Evolutionary conservation across 208 protist species (phyloP), one percentile per base, ranked within the genome.

Genomic region (Wallacemonas collosoma): DNA sequence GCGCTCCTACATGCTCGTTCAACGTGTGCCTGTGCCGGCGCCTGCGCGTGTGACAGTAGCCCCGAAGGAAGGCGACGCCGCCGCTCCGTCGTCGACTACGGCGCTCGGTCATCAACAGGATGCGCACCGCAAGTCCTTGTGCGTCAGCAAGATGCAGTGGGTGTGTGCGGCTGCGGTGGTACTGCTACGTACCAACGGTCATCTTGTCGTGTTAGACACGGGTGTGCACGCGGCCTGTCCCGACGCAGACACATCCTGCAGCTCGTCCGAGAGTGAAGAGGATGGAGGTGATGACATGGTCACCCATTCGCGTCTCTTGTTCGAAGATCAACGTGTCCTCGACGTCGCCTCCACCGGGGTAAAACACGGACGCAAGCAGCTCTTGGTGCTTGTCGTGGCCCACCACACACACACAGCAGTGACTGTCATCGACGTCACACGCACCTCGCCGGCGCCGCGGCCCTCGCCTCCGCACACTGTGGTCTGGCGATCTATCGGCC

Each of bases 101-200:
- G 17, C 60, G 60, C 15, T 7, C 14, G 26, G 9, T n/a, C 14
- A 5, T 36, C 17, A 6, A 8, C 14, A 6, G 53, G 53, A 0
- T n/a, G 0, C 12, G 35, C 50, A 71, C 44, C 41, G 40, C 50
- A 72, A 72, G 1, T 8, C 40, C 3, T 35, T 57, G 40, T 73
- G 60, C n/a, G 41, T 73, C 41, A 65, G 65, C 36, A 75, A 75
- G 40, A 36, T 75, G 14, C 7, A 67, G 3, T 75, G 64, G 51
- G 61, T 62, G 6, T 60, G 71, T 62, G 57, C 56, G n/a, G 15
- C 39, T 7, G 26, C 64, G 15, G 2, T 75, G 14, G 64, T 17
- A 6, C 15, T 65, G 0, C 45, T 75, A 43, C 41, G 58, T 35
- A 41, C 64, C 48, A 7, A 43, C n/a, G 71, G 71, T 1, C 41